These are phyloP conservation scores for Odontarrhena argentea DNA, from an alignment of 345 rosid genomes.

Conservation along the genomic window DNA sequence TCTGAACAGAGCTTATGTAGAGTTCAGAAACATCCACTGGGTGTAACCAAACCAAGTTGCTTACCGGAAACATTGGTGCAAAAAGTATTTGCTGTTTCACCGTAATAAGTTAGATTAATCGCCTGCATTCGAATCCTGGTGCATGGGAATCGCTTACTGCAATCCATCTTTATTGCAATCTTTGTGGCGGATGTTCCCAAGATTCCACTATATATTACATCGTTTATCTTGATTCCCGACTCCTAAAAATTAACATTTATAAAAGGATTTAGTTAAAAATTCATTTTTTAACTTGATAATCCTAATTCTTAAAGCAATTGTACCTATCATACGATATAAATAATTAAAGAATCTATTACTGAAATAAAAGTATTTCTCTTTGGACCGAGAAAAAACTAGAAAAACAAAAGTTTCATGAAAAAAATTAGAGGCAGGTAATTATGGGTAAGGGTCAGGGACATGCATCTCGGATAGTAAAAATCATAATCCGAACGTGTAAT, in stretches of 20 bases:
- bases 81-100: conserved; percentile 26
- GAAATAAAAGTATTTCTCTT: too few relatives aligned
- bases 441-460: too few relatives aligned
- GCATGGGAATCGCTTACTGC: conserved; percentile 39
- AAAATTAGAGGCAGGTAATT: too few relatives aligned
- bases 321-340: too few relatives aligned
- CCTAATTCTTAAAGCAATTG: too few relatives aligned
- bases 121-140: conserved; percentile 34
- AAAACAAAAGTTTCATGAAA: too few relatives aligned
- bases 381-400: too few relatives aligned
- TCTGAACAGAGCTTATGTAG: background rate
- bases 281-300: background rate
- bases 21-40: conserved; percentile 34
- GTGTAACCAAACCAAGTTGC: conserved; percentile 39
- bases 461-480: too few relatives aligned
- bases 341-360: too few relatives aligned
- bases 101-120: conserved; percentile 34
- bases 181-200: conserved; percentile 40
- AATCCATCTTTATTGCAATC: conserved; percentile 43
- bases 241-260: conserved; percentile 16
- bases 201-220: conserved; percentile 39
- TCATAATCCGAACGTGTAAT: too few relatives aligned
- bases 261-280: background rate
- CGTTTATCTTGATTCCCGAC: conserved; percentile 42
- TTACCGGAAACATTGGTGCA: conserved; percentile 36